Evolutionary conservation across 208 protist species (phyloP), one percentile per base, ranked within the genome.

Genomic region (Trypanosoma mega): DNA sequence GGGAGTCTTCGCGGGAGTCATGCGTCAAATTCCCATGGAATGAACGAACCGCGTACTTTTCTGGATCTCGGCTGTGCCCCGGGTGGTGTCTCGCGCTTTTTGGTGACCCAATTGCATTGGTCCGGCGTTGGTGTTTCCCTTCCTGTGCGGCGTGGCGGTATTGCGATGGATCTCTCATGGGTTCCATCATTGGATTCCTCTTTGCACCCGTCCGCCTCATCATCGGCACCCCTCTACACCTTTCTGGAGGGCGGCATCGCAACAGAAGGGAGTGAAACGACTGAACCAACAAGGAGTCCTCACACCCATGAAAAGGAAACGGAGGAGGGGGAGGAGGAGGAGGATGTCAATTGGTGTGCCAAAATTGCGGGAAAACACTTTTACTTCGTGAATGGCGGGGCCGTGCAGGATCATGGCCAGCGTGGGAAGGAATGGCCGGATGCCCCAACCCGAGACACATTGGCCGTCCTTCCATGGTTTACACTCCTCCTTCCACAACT

Each of bases 341-440:
- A n/a, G n/a, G n/a, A n/a, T n/a, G n/a, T n/a, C 52, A 57, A 76
- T 46, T 58, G 63, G 57, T 33, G 54, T 18, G 23, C 44, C 24
- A n/a, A 33, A 7, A 57, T 68, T 54, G 48, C 46, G 27, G 55
- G 51, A 41, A 52, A 36, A 18, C 47, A 44, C 23, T 92, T 86
- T 47, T 57, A 72, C 54, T 92, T 92, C 49, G 81, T 92, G 20
- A 92, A 92, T 63, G 73, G 80, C 27, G 85, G 85, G n/a, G 85
- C 85, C 1, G 85, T 92, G 41, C 77, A 80, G 41, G 85, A 92
- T 39, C 69, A 92, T 55, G 85, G 85, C 0, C 85, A 92, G 60
- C 85, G 85, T 7, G 63, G 64, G 18, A 45, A 18, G 6, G 52
- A 53, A 46, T 33, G 21, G 39, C 53, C 33, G 14, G 29, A 41